Evolutionary conservation across 2,329 filamentous ascomycete species (phyloP), one percentile per base, ranked within the genome.

Genomic region (Colletotrichum coccodes): DNA sequence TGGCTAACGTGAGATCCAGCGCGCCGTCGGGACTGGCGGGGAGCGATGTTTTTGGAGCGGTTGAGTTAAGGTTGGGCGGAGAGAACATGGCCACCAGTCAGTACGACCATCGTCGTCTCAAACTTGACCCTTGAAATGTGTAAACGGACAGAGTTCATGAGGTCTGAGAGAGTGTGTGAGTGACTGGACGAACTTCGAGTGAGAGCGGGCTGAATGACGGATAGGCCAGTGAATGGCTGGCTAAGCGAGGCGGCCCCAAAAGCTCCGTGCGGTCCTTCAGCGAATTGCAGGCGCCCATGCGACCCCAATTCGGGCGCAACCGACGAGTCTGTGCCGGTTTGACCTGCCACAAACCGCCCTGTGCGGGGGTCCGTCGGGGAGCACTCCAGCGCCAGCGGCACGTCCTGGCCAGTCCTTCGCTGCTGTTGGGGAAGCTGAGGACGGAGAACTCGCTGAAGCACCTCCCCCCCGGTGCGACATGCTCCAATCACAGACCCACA

Each of bases 401-500:
- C 36, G 5, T 38, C 12, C 36, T 38, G 36, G 42, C 42, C 12
- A 32, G 36, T 42, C 8, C 30, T 26, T 28, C 2, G 28, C 57
- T 38, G 36, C 36, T 7, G 36, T 16, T 38, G 36, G 36, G 36
- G 36, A 16, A 38, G 36, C 36, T 16, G 36, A 38, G 6, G 36
- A 38, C 36, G 36, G 42, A 18, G 42, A n/a, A n/a, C n/a, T n/a
- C n/a, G n/a, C n/a, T n/a, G 47, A 32, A 50, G n/a, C 30, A 26
- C 32, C 32, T n/a, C 16, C 34, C 30, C 47, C 32, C 38, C n/a
- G 12, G 30, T 61, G 44, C 28, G 28, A 44, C 60, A n/a, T 30
- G 28, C 21, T 7, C 61, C 65, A 68, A 65, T 68, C 65, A 65
- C 65, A 65, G 65, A 60, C 65, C 65, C 65, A 65, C 65, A 58